Evolutionary conservation across 345 rosid genomes (phyloP).

Genomic region (Syzygium grande): DNA sequence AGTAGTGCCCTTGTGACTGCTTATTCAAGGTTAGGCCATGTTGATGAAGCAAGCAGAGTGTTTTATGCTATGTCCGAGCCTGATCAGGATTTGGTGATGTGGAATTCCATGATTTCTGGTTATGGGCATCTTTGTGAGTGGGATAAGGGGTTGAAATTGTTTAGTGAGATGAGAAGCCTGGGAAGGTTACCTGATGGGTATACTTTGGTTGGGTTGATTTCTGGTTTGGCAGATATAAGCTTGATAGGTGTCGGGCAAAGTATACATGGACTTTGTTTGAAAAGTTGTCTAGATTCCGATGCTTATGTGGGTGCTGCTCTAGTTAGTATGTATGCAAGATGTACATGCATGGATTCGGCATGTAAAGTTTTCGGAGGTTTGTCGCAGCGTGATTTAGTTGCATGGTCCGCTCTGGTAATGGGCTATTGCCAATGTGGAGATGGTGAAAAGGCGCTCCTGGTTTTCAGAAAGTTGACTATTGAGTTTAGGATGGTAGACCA

Average conservation of each 20-base stretch:
- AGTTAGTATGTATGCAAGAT: constrained; percentile 70
- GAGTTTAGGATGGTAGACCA: constrained; percentile 49
- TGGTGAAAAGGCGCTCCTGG: constrained; percentile 34
- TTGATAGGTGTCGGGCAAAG: constrained; percentile 37
- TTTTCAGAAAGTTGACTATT: constrained; percentile 35
- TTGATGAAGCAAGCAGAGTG: constrained; percentile 49
- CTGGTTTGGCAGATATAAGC: constrained; percentile 38
- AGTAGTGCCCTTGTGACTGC: constrained; percentile 61
- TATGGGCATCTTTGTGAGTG: constrained; percentile 44
- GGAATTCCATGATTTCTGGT: constrained; percentile 78
- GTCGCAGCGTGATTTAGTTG: constrained; percentile 56
- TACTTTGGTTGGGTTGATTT: constrained; percentile 53
- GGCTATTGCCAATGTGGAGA: constrained; percentile 57
- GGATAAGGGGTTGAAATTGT: constrained; percentile 39
- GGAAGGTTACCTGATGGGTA: constrained; percentile 57
- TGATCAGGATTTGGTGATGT: constrained; percentile 67
- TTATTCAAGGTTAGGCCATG: constrained; percentile 46
- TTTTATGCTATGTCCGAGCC: constrained; percentile 31
- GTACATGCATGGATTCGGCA: constrained; percentile 48
- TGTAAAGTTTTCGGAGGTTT: constrained; percentile 34
- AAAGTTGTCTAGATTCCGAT: constrained; percentile 41
- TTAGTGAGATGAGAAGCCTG: constrained; percentile 35
- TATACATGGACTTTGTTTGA: constrained; percentile 67
- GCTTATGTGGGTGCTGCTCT: constrained; percentile 55
- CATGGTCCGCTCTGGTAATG: constrained; percentile 70